phyloP scores from a whole-genome alignment of 2,329 filamentous ascomycete species.

The Bipolaris victoriae region DNA sequence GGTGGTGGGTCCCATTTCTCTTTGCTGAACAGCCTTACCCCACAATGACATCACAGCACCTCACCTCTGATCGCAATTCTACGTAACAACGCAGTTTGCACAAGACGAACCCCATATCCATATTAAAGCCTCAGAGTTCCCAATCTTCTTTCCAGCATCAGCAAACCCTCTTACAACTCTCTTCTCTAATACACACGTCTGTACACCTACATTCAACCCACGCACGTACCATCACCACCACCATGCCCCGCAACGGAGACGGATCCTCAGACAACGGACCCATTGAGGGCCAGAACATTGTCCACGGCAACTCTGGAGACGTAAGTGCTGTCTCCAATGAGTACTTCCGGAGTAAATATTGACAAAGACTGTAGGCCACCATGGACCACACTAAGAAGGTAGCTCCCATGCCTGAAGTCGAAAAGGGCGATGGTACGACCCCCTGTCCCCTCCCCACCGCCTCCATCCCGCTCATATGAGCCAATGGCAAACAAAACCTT shows the following conservation, averaged over 20 bases:
- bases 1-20: neutral
- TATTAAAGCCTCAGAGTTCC: neutral
- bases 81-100: constrained; percentile 1
- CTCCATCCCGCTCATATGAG: neutral
- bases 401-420: constrained; percentile 46
- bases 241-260: constrained; percentile 52
- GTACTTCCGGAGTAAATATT: neutral
- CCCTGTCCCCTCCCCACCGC: neutral
- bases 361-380: constrained; percentile 24
- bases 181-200: neutral
- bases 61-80: constrained; percentile 8
- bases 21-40: constrained; percentile 1
- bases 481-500: neutral
- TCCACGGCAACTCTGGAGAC: constrained; percentile 47
- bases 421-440: constrained; percentile 48
- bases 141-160: neutral
- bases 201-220: neutral
- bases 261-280: constrained; percentile 50
- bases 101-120: neutral
- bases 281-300: constrained; percentile 44
- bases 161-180: neutral
- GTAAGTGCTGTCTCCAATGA: constrained; percentile 25
- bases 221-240: constrained; percentile 10
- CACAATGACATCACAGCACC: constrained; percentile 16
- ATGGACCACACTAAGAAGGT: constrained; percentile 48